Evolutionary conservation across 2,329 filamentous ascomycete species (phyloP), one percentile per base, ranked within the genome.

Genomic region (Fulvia fulva): DNA sequence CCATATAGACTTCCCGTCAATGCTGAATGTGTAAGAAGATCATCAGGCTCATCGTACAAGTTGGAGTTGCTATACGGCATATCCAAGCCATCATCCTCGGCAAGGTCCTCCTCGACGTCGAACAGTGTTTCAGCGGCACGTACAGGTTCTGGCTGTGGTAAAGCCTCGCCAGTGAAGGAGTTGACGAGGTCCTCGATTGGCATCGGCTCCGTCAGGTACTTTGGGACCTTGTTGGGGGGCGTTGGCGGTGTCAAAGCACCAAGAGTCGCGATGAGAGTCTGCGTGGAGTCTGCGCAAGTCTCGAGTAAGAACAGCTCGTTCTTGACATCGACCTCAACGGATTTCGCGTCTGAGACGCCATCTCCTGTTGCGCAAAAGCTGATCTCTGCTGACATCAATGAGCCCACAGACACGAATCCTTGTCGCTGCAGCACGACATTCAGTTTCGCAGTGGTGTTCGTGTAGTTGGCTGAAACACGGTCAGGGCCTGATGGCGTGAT

Each of bases 221-320:
- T 94, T 63, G 87, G 84, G 65, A 89, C 87, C 61, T 88, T 90
- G 68, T 84, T 93, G 1, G 92, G 91, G 0, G 91, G 88, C 7
- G 85, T 87, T 1, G 94, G 93, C 4, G 93, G 94, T 37, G 87
- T 86, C 4, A 99, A 80, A 0, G 88, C 91, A 67, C 89, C 90
- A 16, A 92, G 76, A 44, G 96, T 82, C 1, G 83, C 81, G 53
- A 96, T 87, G 14, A 99, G 80, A 0, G 94, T 99, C 72, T 97
- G 91, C 0, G 91, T 97, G 1, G 94, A 99, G 74, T 99, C 94
- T 28, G 94, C 94, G 68, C 95, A 99, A 0, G 92, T 95, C 74
- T 99, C 94, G 6, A 99, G 77, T 32, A 99, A 87, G 54, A 99
- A 80, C 1, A 99, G 80, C 63, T 96, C 88, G 68, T 96, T 92